phyloP scores from a whole-genome alignment of 2,329 filamentous ascomycete species.

The Acrocalymma vagum region DNA sequence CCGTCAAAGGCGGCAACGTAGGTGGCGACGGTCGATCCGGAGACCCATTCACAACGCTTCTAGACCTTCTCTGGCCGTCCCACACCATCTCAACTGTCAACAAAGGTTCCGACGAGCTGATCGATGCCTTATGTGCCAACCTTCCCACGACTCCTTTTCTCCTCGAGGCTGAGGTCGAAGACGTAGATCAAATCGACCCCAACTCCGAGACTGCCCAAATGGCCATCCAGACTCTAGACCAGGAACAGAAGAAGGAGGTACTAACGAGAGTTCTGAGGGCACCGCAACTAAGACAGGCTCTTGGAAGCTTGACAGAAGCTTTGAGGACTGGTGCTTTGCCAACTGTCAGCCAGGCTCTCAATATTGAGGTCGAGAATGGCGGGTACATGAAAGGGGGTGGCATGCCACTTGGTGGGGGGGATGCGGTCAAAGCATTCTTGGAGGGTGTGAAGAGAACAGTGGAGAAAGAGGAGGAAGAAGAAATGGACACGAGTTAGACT shows the following conservation, averaged over 20 bases:
- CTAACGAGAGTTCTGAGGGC: constrained; percentile 84
- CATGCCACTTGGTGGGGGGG: constrained; percentile 85
- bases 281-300: constrained; percentile 88
- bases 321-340: constrained; percentile 90
- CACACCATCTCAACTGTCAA: constrained; percentile 82
- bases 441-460: constrained; percentile 85
- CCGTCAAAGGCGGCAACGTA: constrained; percentile 68
- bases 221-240: constrained; percentile 76
- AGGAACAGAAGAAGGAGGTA: constrained; percentile 80
- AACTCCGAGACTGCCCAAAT: constrained; percentile 73
- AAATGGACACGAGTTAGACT: constrained; percentile 46
- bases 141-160: constrained; percentile 82
- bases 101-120: constrained; percentile 67
- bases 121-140: constrained; percentile 79
- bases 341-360: constrained; percentile 85
- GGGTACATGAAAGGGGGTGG: constrained; percentile 80
- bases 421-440: constrained; percentile 90
- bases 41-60: constrained; percentile 81
- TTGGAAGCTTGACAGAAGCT: constrained; percentile 85
- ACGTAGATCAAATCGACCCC: constrained; percentile 71
- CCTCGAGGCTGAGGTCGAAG: constrained; percentile 73
- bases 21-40: constrained; percentile 55
- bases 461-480: constrained; percentile 55
- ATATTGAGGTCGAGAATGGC: constrained; percentile 82
- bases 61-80: constrained; percentile 81